Evolutionary conservation across 2,329 filamentous ascomycete genomes (phyloP), one percentile per base, ranked within the genome.

Genomic region (Hypoxylon sp.): DNA sequence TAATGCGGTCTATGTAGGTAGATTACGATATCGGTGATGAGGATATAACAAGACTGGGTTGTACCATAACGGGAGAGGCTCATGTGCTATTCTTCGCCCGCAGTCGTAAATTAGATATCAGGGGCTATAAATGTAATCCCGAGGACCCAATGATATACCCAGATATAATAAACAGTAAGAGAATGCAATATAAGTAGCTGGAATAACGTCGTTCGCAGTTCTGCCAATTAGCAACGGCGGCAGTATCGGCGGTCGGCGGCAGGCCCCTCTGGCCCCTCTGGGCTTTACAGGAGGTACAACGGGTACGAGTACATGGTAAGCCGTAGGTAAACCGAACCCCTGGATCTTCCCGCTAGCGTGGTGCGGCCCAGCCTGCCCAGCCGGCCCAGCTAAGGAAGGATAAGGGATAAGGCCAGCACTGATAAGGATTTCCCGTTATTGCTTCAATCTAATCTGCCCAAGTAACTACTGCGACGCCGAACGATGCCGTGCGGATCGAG

Each of bases 361-460:
- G 4, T n/a, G n/a, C n/a, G n/a, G n/a, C n/a, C n/a, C n/a, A n/a
- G n/a, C n/a, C n/a, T n/a, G n/a, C n/a, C n/a, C n/a, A n/a, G n/a
- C n/a, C n/a, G n/a, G n/a, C n/a, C 13, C 31, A 23, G 67, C 69
- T 68, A 69, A 46, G 42, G 2, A n/a, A 21, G 26, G 42, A 46
- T 31, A 63, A 55, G 60, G 29, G 62, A 67, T 67, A 70, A 67
- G 64, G 29, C 24, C 27, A 56, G 60, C 61, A 57, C 48, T 53
- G 69, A 72, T 72, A 72, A 71, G 65, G 58, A 64, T 61, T 66
- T 66, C 58, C 47, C 59, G 66, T 59, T 46, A 38, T 61, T 61
- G 45, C 50, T 58, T 53, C 57, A 60, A 57, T 65, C 51, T 62
- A 60, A 54, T 51, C 21, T n/a, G n/a, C n/a, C 20, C 48, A 52